Evolutionary conservation across 768 basidiomycete genomes (phyloP).

Genomic region (Calvatia gigantea): DNA sequence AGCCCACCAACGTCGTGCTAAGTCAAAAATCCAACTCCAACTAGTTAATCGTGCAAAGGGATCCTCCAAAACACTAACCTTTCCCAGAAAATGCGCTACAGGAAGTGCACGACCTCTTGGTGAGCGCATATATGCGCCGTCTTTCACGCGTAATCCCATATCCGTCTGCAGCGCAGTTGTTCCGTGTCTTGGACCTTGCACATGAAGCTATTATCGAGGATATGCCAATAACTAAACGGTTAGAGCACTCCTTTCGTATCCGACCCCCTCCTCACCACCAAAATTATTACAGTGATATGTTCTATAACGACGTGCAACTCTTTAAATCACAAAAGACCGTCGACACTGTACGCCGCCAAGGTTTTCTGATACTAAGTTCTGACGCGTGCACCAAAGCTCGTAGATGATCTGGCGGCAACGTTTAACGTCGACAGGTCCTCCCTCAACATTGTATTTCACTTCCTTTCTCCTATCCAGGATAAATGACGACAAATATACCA

Average conservation of each 20-base stretch:
- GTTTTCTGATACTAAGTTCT: not conserved
- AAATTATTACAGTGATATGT: slow-evolving; percentile 65
- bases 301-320: slow-evolving; percentile 77
- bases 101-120: slow-evolving; percentile 41
- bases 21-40: slow-evolving; percentile 27
- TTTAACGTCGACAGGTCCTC: slow-evolving; percentile 69
- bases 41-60: slow-evolving; percentile 32
- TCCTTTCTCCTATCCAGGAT: not conserved
- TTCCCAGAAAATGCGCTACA: slow-evolving; percentile 29
- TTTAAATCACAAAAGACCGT: slow-evolving; percentile 80
- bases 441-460: slow-evolving; percentile 63
- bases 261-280: slow-evolving; percentile 10
- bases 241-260: not conserved
- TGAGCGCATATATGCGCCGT: slow-evolving; percentile 19
- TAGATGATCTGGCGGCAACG: slow-evolving; percentile 89
- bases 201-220: slow-evolving; percentile 60
- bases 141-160: not conserved
- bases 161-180: slow-evolving; percentile 53
- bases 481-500: slow-evolving; percentile 26
- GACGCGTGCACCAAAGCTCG: slow-evolving; percentile 47
- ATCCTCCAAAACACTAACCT: slow-evolving; percentile 23
- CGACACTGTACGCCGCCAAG: slow-evolving; percentile 52
- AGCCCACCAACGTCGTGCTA: slow-evolving; percentile 6
- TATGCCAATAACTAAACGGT: slow-evolving; percentile 66
- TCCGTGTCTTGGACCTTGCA: slow-evolving; percentile 62